These are phyloP conservation scores for Paraurostyla sp. DNA, from an alignment of 73 alveolate species.

Conservation along the genomic window DNA sequence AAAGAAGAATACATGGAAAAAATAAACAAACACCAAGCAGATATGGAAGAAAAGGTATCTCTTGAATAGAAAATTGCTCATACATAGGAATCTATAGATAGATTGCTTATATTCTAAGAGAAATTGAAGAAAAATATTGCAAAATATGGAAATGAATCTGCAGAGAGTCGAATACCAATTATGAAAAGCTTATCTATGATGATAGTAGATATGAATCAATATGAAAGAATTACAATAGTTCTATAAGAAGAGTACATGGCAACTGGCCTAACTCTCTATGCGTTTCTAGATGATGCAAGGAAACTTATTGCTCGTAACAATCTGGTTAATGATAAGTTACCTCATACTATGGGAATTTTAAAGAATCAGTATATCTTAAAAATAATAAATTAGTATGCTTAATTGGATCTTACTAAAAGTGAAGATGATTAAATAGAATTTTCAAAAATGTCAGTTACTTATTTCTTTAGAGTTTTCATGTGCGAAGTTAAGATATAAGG, in stretches of 20 bases:
- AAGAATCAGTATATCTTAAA: background rate
- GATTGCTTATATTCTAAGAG: background rate
- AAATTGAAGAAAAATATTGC: background rate
- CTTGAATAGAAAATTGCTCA: background rate
- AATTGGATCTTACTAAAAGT: background rate
- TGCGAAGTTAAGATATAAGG: background rate
- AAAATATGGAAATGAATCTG: no score
- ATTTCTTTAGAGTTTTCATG: constrained; percentile 27
- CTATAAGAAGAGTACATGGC: background rate
- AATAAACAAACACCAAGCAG: background rate
- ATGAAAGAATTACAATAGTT: background rate
- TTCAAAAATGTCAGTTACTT: constrained; percentile 39
- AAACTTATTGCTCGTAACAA: background rate
- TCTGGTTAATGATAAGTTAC: background rate
- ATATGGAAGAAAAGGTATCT: constrained; percentile 7
- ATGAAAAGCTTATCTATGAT: background rate
- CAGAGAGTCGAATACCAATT: no score
- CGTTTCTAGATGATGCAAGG: background rate
- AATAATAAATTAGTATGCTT: background rate
- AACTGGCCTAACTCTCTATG: background rate
- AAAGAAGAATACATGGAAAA: background rate
- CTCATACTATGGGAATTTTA: background rate
- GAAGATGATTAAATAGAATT: background rate
- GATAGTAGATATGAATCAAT: background rate
- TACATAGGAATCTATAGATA: background rate